Percentiles rank a stretch among this genome's conserved stretches.
Evolutionary conservation across 1,284 basidiomycete genomes (phyloP).

Genomic region (Marasmius oreades): DNA sequence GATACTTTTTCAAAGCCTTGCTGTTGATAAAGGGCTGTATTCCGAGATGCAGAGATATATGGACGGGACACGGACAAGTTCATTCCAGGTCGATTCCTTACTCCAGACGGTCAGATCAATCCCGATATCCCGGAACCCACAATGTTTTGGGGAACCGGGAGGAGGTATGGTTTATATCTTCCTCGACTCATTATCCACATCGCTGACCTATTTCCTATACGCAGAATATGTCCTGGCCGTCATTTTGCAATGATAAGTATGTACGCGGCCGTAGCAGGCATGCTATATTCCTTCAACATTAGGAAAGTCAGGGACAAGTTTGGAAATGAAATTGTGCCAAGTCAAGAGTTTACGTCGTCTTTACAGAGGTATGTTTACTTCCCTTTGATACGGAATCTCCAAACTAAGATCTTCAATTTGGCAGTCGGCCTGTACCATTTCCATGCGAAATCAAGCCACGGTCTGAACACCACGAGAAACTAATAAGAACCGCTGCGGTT

Average conservation of each 20-base stretch:
- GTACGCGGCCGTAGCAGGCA: background rate
- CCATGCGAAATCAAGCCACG: constrained; percentile 1
- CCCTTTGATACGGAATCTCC: too few species aligned
- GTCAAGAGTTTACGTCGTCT: background rate
- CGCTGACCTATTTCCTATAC: background rate
- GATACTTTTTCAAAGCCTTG: background rate
- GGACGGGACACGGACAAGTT: too few species aligned
- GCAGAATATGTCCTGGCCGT: constrained; percentile 8
- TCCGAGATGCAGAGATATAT: constrained; percentile 3
- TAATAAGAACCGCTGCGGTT: background rate
- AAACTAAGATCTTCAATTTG: too few species aligned
- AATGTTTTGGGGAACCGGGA: constrained; percentile 9
- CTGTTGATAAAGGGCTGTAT: constrained; percentile 5
- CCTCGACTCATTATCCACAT: background rate
- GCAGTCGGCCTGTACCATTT: constrained; percentile 7
- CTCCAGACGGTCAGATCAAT: too few species aligned
- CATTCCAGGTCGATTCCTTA: too few species aligned
- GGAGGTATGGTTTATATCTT: constrained; percentile 1
- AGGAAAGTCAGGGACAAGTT: background rate
- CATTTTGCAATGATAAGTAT: background rate
- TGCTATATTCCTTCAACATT: constrained; percentile 4
- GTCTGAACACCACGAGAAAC: background rate
- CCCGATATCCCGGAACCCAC: too few species aligned
- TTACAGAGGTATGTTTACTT: background rate
- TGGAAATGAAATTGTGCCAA: constrained; percentile 4